Conservation (phyloP, 306 rosid species). For the Morella rubra region DNA sequence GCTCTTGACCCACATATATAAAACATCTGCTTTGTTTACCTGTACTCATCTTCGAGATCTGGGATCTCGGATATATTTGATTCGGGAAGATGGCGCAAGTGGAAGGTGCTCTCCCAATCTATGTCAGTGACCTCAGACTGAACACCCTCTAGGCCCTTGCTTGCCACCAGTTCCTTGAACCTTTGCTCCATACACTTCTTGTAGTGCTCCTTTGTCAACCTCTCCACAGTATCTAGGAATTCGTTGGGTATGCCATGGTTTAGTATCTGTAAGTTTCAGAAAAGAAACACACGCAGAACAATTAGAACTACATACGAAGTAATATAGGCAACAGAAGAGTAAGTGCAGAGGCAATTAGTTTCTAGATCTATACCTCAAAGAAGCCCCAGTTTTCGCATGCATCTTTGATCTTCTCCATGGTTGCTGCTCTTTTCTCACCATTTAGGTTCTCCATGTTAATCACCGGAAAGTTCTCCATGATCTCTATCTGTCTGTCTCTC, state of each 20-base stretch:
- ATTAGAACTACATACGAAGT: background rate
- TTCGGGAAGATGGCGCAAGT: conserved; percentile 66
- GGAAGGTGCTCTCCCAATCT: conserved; percentile 92
- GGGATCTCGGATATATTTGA: conserved; percentile 70
- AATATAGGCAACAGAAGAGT: background rate
- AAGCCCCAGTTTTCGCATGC: conserved; percentile 98
- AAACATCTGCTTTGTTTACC: conserved; percentile 30
- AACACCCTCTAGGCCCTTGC: conserved; percentile 58
- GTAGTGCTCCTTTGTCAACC: conserved; percentile 75
- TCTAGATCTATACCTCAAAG: conserved; percentile 63
- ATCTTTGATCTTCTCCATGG: conserved; percentile 70
- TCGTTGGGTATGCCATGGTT: conserved; percentile 68
- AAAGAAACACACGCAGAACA: background rate
- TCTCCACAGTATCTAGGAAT: conserved; percentile 74
- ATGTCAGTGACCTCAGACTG: conserved; percentile 65
- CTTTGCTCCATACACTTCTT: conserved; percentile 68
- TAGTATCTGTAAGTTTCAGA: conserved; percentile 45
- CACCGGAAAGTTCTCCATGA: conserved; percentile 72
- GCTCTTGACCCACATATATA: background rate
- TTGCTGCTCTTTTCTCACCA: conserved; percentile 57
- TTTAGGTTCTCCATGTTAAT: conserved; percentile 67
- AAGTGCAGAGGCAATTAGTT: background rate
- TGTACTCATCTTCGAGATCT: conserved; percentile 68
- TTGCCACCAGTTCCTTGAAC: conserved; percentile 56
- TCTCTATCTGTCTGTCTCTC: conserved; percentile 19